These are phyloP conservation scores for Daldinia loculata DNA, from an alignment of 495 filamentous ascomycete genomes.

Conservation along the genomic window DNA sequence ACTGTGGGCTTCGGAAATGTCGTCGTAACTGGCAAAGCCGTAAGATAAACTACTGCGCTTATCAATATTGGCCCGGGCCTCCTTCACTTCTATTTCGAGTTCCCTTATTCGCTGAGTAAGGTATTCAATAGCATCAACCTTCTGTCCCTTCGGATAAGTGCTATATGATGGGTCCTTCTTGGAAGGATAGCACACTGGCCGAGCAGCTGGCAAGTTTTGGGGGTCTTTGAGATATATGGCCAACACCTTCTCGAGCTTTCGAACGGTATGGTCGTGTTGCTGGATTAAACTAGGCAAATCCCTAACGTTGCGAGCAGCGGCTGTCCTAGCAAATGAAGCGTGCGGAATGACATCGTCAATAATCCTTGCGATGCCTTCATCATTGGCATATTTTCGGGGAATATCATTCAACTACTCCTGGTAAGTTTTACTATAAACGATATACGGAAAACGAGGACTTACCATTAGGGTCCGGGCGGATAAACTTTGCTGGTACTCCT, in stretches of 20 bases:
- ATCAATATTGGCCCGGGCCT: slow-evolving; percentile 81
- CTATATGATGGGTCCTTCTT: slow-evolving; percentile 70
- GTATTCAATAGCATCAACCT: slow-evolving; percentile 94
- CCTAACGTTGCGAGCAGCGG: slow-evolving; percentile 91
- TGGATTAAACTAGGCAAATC: slow-evolving; percentile 84
- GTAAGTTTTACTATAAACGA: slow-evolving; percentile 29
- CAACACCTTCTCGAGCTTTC: slow-evolving; percentile 80
- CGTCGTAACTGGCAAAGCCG: slow-evolving; percentile 92
- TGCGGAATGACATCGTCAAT: slow-evolving; percentile 79
- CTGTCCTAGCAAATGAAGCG: slow-evolving; percentile 76
- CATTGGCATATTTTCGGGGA: slow-evolving; percentile 72
- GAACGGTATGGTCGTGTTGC: slow-evolving; percentile 82
- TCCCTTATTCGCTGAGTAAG: slow-evolving; percentile 83
- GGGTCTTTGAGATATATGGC: slow-evolving; percentile 92
- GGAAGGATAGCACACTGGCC: slow-evolving; percentile 80
- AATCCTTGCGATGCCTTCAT: slow-evolving; percentile 85
- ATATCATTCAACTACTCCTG: slow-evolving; percentile 78
- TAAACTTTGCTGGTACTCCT: slow-evolving; percentile 88
- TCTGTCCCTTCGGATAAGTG: slow-evolving; percentile 69
- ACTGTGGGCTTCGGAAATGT: slow-evolving; percentile 85
- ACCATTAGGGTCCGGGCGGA: slow-evolving; percentile 92
- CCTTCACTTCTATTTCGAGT: slow-evolving; percentile 84
- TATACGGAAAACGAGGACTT: slow-evolving; percentile 25
- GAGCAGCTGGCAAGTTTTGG: slow-evolving; percentile 75
- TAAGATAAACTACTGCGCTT: slow-evolving; percentile 87